Conservation (phyloP, 257 asterid species). For the Vinca minor region DNA sequence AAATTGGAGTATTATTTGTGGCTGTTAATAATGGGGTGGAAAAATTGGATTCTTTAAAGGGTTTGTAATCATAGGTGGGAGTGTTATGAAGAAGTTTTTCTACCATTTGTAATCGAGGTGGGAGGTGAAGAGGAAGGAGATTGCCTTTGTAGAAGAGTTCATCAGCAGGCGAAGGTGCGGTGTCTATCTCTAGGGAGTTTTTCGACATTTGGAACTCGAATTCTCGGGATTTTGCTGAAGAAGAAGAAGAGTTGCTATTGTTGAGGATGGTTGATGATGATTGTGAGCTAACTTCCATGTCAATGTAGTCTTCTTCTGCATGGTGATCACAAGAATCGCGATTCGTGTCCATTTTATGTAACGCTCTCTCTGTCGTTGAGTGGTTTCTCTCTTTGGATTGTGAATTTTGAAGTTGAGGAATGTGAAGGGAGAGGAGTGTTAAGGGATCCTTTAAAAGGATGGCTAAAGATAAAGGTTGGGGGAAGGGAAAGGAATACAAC, state of each 20-base stretch:
- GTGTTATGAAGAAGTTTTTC: slow-evolving; percentile 47
- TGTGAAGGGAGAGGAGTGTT: slow-evolving; percentile 11
- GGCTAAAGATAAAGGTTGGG: slow-evolving; percentile 8
- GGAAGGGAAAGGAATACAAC: slow-evolving; percentile 2
- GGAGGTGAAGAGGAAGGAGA: slow-evolving; percentile 92
- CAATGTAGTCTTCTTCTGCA: slow-evolving; percentile 57
- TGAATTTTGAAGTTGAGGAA: slow-evolving; percentile 13
- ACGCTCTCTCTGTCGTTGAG: neutral
- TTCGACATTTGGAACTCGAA: slow-evolving; percentile 77
- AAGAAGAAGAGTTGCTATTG: slow-evolving; percentile 21
- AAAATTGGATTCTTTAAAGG: slow-evolving; percentile 27
- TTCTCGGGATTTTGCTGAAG: slow-evolving; percentile 31
- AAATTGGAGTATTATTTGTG: slow-evolving; percentile 22
- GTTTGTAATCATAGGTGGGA: slow-evolving; percentile 14
- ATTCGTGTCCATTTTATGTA: slow-evolving; percentile 34
- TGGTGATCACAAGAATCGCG: slow-evolving; percentile 20
- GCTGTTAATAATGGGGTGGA: slow-evolving; percentile 55
- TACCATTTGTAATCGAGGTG: slow-evolving; percentile 71
- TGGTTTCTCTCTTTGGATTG: neutral
- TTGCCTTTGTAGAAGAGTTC: slow-evolving; percentile 86
- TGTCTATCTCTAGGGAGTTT: slow-evolving; percentile 42
- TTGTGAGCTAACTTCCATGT: slow-evolving; percentile 55
- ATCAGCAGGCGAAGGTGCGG: slow-evolving; percentile 72
- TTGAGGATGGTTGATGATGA: slow-evolving; percentile 30
- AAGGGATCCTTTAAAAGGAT: slow-evolving; percentile 1